Conservation (phyloP, 225 moss, liverwort and hornwort species). For the Sphagnum tenellum region DNA sequence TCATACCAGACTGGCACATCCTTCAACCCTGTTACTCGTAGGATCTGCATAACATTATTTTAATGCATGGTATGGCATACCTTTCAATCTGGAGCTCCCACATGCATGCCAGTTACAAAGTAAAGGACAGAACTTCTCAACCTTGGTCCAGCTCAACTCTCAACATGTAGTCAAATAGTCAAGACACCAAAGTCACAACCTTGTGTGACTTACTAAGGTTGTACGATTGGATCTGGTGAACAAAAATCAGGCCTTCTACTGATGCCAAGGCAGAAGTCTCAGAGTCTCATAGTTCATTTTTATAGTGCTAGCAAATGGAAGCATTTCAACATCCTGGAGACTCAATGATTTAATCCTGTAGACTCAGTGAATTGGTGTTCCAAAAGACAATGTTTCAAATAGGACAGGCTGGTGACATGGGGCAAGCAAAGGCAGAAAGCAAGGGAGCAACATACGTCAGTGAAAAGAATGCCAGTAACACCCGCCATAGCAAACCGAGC, state of each 20-base stretch:
- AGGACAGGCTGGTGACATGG: background rate
- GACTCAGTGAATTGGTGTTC: background rate
- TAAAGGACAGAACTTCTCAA: no score
- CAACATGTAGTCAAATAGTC: no score
- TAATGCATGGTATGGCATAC: background rate
- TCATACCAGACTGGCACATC: conserved; percentile 57
- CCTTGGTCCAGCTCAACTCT: no score
- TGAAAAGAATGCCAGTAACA: conserved; percentile 51
- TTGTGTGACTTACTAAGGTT: no score
- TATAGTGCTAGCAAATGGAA: no score
- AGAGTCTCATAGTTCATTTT: no score
- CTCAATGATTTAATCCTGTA: background rate
- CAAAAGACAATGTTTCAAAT: background rate
- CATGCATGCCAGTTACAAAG: no score
- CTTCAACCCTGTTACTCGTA: conserved; percentile 39
- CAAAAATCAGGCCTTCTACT: no score
- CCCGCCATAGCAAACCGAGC: conserved; percentile 59
- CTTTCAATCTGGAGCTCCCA: background rate
- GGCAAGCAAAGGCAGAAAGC: background rate
- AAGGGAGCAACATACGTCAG: conserved; percentile 36
- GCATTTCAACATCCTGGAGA: no score
- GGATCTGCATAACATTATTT: conserved; percentile 27
- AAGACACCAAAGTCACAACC: no score
- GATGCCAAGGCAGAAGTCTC: no score
- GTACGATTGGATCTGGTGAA: no score